Evolutionary conservation across 495 filamentous ascomycete species (phyloP), one percentile per base, ranked within the genome.

Genomic region (Filosporella fistucella): DNA sequence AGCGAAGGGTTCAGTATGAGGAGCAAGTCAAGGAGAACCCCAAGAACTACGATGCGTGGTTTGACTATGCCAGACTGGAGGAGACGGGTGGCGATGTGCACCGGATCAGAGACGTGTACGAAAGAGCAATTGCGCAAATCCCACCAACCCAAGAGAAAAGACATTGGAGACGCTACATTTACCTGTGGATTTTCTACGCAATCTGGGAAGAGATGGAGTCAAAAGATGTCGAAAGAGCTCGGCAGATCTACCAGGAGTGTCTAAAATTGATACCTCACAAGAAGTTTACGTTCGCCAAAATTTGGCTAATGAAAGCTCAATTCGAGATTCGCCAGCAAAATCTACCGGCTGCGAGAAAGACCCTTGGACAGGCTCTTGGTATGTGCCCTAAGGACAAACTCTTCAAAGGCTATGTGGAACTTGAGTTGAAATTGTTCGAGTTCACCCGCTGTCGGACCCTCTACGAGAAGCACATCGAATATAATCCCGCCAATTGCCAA

Each of bases 101-200:
- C 43, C 76, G 84, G 8, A 83, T 95, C 7, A 83, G 93, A 3
- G 93, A 97, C 49, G 81, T 93, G 32, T 98, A 97, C 66, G 94
- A 98, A 68, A 80, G 89, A 45, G 93, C 94, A 1, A 95, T 98
- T 59, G 91, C 93, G 22, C 93, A 98, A 57, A 82, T 97, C 9
- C 93, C 93, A 13, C 93, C 93, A 9, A 94, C 88, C 3, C 88
- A 94, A 55, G 93, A 97, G 67, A 98, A 98, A 71, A 80, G 93
- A 29, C 91, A 97, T 65, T 98, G 93, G 93, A 76, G 93, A 47
- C 73, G 93, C 20, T 98, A 98, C 62, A 95, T 98, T 51, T 98
- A 96, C 64, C 77, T 98, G 3, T 98, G 91, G 86, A 80, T 96
- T 36, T 96, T 96, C 69, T 98, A 98, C 66, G 93, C 94, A 1